Evolutionary conservation across 306 rosid species (phyloP).

Genomic region (Vigna angularis): DNA sequence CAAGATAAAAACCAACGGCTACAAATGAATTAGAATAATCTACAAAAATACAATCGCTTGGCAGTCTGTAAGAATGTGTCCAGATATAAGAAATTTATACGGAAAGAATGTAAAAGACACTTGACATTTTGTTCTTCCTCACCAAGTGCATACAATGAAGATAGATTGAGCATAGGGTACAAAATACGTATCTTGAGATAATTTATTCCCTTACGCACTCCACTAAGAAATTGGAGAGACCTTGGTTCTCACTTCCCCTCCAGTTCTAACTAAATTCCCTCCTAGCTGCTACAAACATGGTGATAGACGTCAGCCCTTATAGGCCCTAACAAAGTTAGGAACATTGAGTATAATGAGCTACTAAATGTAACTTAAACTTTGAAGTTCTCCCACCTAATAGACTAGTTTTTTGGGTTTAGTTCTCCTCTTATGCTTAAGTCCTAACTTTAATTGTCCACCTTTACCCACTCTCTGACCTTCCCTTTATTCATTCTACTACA

Average conservation of each 20-base stretch:
- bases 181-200: background rate
- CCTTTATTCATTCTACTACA: background rate
- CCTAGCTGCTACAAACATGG: background rate
- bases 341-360: too few species aligned
- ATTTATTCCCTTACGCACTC: too few species aligned
- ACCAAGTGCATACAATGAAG: background rate
- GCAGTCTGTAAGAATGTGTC: slow-evolving; percentile 6
- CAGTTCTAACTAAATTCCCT: background rate
- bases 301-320: too few species aligned
- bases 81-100: background rate
- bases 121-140: background rate
- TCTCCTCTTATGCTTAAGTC: too few species aligned
- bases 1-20: slow-evolving; percentile 22
- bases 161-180: background rate
- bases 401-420: too few species aligned
- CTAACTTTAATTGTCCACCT: background rate
- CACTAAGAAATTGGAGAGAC: background rate
- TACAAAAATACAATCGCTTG: slow-evolving; percentile 24
- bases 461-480: background rate
- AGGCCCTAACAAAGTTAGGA: too few species aligned
- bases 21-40: slow-evolving; percentile 29
- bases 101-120: background rate
- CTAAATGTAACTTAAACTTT: too few species aligned
- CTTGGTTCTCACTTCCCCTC: background rate
- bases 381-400: too few species aligned